Evolutionary conservation across 352 stramenopile species (phyloP).

Genomic region (Globisporangium acanthophoron): DNA sequence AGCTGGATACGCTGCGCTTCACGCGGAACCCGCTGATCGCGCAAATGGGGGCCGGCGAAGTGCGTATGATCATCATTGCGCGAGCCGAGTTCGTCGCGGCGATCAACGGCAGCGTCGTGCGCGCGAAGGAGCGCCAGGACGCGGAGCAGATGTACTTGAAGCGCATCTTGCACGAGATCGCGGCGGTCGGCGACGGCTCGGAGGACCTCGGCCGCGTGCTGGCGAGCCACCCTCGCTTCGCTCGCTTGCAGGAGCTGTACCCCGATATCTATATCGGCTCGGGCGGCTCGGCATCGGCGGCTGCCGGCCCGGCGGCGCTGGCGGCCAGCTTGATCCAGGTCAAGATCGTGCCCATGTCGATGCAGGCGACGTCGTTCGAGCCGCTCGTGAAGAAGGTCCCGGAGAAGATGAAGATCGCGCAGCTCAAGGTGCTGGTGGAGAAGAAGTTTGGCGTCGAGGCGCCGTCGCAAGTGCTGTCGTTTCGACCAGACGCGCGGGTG

Average conservation of each 20-base stretch:
- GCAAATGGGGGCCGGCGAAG: conserved; percentile 59
- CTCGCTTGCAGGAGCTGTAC: conserved; percentile 40
- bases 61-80: conserved; percentile 65
- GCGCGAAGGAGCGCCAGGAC: conserved; percentile 56
- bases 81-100: conserved; percentile 37
- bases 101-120: conserved; percentile 67
- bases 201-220: conserved; percentile 29
- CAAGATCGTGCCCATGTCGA: conserved; percentile 68
- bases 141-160: conserved; percentile 82
- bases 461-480: conserved; percentile 50
- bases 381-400: conserved; percentile 62
- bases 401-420: conserved; percentile 70
- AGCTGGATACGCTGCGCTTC: conserved; percentile 57
- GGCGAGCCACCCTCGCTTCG: conserved; percentile 41
- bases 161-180: conserved; percentile 67
- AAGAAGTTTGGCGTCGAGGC: conserved; percentile 67
- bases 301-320: conserved; percentile 27
- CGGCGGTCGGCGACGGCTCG: conserved; percentile 21
- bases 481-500: conserved; percentile 51
- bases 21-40: conserved; percentile 60
- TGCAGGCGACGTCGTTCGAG: conserved; percentile 61
- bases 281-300: neutral
- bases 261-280: conserved; percentile 25
- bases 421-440: conserved; percentile 65
- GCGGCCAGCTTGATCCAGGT: conserved; percentile 55